These are phyloP conservation scores for Aquilaria sinensis DNA, from an alignment of 345 rosid species.

Conservation along the genomic window DNA sequence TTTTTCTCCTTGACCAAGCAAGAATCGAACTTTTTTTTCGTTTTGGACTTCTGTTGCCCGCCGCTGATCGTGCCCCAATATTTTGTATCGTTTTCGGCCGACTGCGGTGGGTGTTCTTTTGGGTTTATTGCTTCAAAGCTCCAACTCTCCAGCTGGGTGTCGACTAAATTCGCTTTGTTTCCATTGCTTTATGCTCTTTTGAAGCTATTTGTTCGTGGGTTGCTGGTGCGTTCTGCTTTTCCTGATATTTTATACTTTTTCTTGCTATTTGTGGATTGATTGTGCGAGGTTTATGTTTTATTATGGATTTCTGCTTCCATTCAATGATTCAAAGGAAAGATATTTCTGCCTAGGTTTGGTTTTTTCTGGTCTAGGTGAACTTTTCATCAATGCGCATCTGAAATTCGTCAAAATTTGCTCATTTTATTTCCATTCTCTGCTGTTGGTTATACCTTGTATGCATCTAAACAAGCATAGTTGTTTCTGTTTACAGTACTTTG, in stretches of 20 bases:
- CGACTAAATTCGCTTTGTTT: slow-evolving; percentile 2
- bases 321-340: background rate
- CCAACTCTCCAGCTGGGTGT: slow-evolving; percentile 2
- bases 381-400: background rate
- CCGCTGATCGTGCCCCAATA: background rate
- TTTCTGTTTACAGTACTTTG: background rate
- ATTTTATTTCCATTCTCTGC: background rate
- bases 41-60: background rate
- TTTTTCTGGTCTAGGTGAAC: slow-evolving; percentile 3
- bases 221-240: slow-evolving; percentile 7
- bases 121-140: background rate
- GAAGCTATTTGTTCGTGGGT: slow-evolving; percentile 9
- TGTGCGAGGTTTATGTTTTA: background rate
- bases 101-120: background rate
- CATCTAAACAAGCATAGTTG: background rate
- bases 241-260: background rate
- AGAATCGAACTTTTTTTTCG: background rate
- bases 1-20: background rate
- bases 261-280: background rate
- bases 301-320: background rate
- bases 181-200: slow-evolving; percentile 4
- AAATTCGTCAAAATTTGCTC: background rate
- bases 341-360: background rate
- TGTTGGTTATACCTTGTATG: background rate
- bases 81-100: background rate